These are phyloP conservation scores for Eimeria tenella DNA, from an alignment of 169 alveolate genomes.

Conservation along the genomic window DNA sequence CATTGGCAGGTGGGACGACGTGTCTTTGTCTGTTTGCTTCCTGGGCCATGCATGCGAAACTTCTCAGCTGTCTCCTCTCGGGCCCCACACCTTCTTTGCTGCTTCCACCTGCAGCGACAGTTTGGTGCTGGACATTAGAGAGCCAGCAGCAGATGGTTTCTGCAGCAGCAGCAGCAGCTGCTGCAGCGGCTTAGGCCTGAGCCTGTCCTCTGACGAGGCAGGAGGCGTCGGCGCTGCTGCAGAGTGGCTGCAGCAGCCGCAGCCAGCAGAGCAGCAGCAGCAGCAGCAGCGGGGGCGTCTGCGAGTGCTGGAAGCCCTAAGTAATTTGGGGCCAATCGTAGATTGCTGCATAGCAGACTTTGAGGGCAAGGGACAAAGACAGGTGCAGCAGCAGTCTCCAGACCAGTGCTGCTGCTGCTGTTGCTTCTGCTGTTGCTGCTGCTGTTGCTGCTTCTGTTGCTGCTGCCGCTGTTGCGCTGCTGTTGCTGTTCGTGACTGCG, in stretches of 20 bases:
- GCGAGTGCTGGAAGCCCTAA: constrained; percentile 13
- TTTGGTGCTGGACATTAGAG: neutral
- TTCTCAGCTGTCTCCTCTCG: constrained; percentile 35
- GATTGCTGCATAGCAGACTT: constrained; percentile 70
- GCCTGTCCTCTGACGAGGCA: neutral
- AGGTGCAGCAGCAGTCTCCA: constrained; percentile 13
- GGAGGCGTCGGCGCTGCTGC: neutral
- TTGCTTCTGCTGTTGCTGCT: constrained; percentile 11
- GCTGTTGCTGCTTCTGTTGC: constrained; percentile 46
- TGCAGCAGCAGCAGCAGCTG: constrained; percentile 21
- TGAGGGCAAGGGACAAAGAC: constrained; percentile 52
- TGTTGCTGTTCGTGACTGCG: neutral
- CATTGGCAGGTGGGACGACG: neutral
- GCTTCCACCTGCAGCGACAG: constrained; percentile 59
- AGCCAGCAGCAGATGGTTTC: constrained; percentile 11
- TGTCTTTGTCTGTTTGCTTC: constrained; percentile 21
- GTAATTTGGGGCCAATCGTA: constrained; percentile 62
- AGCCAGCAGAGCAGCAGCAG: neutral
- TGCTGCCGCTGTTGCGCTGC: constrained; percentile 27
- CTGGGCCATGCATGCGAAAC: constrained; percentile 60
- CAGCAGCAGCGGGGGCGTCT: constrained; percentile 51
- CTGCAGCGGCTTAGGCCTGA: neutral
- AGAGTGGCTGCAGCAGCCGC: neutral
- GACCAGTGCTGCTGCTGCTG: constrained; percentile 53
- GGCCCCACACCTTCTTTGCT: constrained; percentile 30